Evolutionary conservation across 129 eudicot species (phyloP), one percentile per base, ranked within the genome.

Genomic region (Flaveria brownii): DNA sequence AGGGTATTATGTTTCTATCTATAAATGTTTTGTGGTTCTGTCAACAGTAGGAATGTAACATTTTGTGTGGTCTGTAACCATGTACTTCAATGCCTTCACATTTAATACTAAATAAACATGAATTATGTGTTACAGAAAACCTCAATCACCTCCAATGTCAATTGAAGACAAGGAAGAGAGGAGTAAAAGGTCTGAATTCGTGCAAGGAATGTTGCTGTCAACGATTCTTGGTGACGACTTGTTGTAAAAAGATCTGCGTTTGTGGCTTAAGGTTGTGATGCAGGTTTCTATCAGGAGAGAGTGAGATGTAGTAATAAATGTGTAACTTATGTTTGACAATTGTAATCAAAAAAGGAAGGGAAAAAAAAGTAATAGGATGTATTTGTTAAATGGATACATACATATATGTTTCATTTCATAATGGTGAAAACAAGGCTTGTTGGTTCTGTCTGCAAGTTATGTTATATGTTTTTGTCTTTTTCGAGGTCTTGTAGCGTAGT

Each of bases 111-210:
- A 59, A 10, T 23, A 49, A 51, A 63, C 47, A 50, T 76, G 13
- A 42, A 23, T 22, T 59, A 25, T 57, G 36, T 73, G 63, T 30
- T 73, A 78, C 93, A 92, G 96, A 68, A 86, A 74, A n/a, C 77
- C 67, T 18, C 80, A 79, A 49, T 81, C 86, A 71, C 77, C 91
- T 50, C 96, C 93, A 16, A 70, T 92, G 80, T 92, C 97, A 15
- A 80, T 71, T 36, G 88, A 92, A 79, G 97, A 92, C 72, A 82
- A 87, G 65, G 89, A 92, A 76, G 97, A 92, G 90, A 92, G 87
- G 88, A 73, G 88, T 52, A 89, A 73, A 82, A 92, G 93, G 67
- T 85, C 90, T 5, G 87, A 84, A 52, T 87, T 92, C 67, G 96
- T 87, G 80, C 96, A 89, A 55, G 96, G 90, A 46, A 74, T 92